phyloP scores from a whole-genome alignment of 2,329 filamentous ascomycete genomes.

The Fusarium sp. region DNA sequence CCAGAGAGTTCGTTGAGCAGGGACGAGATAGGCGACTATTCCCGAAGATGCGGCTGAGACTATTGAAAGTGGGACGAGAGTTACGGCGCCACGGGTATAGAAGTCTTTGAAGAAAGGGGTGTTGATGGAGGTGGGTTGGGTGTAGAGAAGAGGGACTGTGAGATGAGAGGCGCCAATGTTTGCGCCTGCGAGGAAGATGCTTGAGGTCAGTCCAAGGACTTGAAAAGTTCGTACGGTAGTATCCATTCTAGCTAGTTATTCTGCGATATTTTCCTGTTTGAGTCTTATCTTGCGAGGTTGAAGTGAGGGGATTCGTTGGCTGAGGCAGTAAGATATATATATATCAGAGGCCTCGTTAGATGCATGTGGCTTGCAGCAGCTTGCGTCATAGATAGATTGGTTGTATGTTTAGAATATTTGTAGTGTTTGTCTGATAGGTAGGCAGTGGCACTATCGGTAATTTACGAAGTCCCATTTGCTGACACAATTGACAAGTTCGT shows the following conservation, averaged over 20 bases:
- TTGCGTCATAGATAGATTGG: background rate
- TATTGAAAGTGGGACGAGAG: conserved; percentile 19
- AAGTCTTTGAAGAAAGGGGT: conserved; percentile 35
- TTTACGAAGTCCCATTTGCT: too few species aligned
- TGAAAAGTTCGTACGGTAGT: conserved; percentile 8
- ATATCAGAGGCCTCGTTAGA: conserved; percentile 5
- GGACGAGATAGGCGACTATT: conserved; percentile 25
- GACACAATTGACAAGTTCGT: too few species aligned
- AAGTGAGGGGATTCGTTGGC: background rate
- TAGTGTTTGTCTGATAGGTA: too few species aligned
- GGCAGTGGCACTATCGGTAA: too few species aligned
- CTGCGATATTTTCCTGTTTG: too few species aligned
- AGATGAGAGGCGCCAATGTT: conserved; percentile 33
- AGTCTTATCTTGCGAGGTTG: background rate
- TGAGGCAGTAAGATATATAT: background rate
- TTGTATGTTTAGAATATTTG: background rate
- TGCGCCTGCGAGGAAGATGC: conserved; percentile 25
- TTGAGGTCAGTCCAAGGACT: conserved; percentile 26
- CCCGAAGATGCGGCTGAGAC: conserved; percentile 28
- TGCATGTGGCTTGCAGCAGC: conserved; percentile 18
- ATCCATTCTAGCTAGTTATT: conserved; percentile 12
- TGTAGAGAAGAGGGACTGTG: conserved; percentile 33
- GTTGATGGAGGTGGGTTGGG: conserved; percentile 22
- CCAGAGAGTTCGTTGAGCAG: conserved; percentile 27
- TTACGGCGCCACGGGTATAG: conserved; percentile 21